phyloP scores from a whole-genome alignment of 2,329 filamentous ascomycete genomes.

The Claviceps spartinae region DNA sequence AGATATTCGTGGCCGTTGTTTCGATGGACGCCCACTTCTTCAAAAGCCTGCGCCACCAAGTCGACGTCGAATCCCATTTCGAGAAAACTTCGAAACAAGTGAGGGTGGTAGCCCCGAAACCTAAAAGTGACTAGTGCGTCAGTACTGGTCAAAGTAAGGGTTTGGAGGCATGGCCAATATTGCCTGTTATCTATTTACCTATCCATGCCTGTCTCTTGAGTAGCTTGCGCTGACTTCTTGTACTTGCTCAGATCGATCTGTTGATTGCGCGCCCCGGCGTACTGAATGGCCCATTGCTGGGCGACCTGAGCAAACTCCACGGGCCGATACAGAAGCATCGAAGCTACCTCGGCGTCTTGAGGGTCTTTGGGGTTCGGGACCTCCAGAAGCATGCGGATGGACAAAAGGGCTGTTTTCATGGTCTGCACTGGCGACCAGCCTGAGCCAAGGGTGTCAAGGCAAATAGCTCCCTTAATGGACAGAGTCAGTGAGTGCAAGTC shows the following conservation, averaged over 20 bases:
- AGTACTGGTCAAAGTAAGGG: background rate
- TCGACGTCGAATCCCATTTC: conserved; percentile 87
- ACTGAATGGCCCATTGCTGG: conserved; percentile 76
- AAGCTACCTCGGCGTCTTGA: conserved; percentile 89
- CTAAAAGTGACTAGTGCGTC: conserved; percentile 24
- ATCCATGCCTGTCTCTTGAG: conserved; percentile 9
- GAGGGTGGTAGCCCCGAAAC: conserved; percentile 78
- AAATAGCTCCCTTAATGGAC: conserved; percentile 72
- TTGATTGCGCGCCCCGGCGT: conserved; percentile 58
- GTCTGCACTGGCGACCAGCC: conserved; percentile 95
- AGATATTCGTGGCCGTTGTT: conserved; percentile 70
- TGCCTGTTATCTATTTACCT: conserved; percentile 14
- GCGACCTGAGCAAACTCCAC: conserved; percentile 70
- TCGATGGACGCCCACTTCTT: conserved; percentile 66
- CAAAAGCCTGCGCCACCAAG: conserved; percentile 73
- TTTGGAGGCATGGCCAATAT: background rate
- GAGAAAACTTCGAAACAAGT: conserved; percentile 70
- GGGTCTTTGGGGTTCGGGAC: conserved; percentile 92
- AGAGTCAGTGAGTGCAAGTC: background rate
- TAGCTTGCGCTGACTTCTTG: conserved; percentile 17
- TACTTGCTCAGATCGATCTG: conserved; percentile 25
- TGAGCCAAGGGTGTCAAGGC: conserved; percentile 76
- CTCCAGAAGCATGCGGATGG: conserved; percentile 82
- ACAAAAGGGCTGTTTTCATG: conserved; percentile 89
- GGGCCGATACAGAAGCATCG: conserved; percentile 71